Evolutionary conservation across 208 protist genomes (phyloP).

Genomic region (Polymyxa betae): DNA sequence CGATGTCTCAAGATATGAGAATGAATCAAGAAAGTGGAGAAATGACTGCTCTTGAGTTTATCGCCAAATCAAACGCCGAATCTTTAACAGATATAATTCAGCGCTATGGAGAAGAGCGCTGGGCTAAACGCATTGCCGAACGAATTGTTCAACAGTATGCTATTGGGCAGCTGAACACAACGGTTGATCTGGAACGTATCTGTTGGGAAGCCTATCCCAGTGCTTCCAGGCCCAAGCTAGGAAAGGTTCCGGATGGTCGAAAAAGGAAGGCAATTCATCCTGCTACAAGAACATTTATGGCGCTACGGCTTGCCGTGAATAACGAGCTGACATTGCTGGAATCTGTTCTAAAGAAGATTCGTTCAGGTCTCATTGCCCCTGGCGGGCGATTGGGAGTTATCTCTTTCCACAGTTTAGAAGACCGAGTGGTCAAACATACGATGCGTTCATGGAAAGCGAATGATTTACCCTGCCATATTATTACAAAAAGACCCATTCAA

Average conservation of each 20-base stretch:
- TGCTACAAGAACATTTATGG: slow-evolving; percentile 19
- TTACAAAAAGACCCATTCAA: slow-evolving; percentile 12
- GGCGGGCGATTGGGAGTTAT: neutral
- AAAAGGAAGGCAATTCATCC: slow-evolving; percentile 20
- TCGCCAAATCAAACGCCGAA: neutral
- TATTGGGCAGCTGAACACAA: neutral
- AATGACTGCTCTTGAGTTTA: neutral
- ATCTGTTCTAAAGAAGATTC: neutral
- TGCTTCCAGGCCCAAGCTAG: neutral
- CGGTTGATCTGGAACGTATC: slow-evolving; percentile 15
- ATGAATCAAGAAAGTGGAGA: slow-evolving; percentile 36
- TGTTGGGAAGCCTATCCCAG: slow-evolving; percentile 21
- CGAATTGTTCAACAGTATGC: neutral
- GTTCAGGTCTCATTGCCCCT: neutral
- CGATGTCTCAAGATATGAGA: neutral
- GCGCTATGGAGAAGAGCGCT: slow-evolving; percentile 16
- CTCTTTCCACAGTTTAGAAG: slow-evolving; percentile 37
- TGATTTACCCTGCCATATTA: neutral
- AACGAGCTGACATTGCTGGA: neutral
- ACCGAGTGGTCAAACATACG: slow-evolving; percentile 23
- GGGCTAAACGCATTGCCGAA: neutral
- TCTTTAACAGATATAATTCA: slow-evolving; percentile 1
- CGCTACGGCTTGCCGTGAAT: neutral
- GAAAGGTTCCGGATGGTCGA: neutral
- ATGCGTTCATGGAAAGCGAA: neutral